A percentile compares a stretch with the other conserved stretches of the same genome.
phyloP scores from a whole-genome alignment of 495 filamentous ascomycete genomes.

The Penicillium malachiteum region DNA sequence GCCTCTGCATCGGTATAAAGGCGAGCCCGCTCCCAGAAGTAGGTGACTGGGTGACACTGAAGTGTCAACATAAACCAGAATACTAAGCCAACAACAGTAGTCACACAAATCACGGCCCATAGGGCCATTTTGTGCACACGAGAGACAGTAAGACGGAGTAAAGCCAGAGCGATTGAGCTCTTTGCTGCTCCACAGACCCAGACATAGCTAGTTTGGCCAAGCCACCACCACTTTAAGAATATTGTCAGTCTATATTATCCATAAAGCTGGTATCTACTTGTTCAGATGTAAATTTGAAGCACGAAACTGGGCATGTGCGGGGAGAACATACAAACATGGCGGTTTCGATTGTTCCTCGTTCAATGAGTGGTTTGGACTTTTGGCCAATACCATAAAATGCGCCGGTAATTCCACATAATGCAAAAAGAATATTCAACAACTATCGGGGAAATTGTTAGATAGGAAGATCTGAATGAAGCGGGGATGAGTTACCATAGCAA shows the following conservation, averaged over 20 bases:
- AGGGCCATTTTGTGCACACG: constrained; percentile 24
- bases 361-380: constrained; percentile 14
- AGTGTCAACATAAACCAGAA: constrained; percentile 42
- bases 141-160: constrained; percentile 33
- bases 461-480: not conserved
- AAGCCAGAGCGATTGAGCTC: constrained; percentile 35
- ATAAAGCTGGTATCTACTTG: no score
- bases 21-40: constrained; percentile 38
- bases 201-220: constrained; percentile 33
- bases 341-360: constrained; percentile 25
- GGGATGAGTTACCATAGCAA: constrained; percentile 35
- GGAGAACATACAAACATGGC: constrained; percentile 41
- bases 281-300: not conserved
- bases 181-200: constrained; percentile 30
- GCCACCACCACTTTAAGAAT: constrained; percentile 40
- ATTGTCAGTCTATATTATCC: constrained; percentile 3
- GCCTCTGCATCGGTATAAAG: constrained; percentile 1
- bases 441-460: not conserved
- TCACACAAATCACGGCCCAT: constrained; percentile 31
- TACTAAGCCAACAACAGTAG: constrained; percentile 27
- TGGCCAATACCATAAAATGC: constrained; percentile 38
- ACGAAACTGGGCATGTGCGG: no score
- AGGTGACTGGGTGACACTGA: constrained; percentile 41
- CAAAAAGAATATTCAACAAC: constrained; percentile 37
- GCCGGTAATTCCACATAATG: constrained; percentile 39